Evolutionary conservation across 1,284 basidiomycete genomes (phyloP), one percentile per base, ranked within the genome.

Genomic region (Gymnopus androsaceus): DNA sequence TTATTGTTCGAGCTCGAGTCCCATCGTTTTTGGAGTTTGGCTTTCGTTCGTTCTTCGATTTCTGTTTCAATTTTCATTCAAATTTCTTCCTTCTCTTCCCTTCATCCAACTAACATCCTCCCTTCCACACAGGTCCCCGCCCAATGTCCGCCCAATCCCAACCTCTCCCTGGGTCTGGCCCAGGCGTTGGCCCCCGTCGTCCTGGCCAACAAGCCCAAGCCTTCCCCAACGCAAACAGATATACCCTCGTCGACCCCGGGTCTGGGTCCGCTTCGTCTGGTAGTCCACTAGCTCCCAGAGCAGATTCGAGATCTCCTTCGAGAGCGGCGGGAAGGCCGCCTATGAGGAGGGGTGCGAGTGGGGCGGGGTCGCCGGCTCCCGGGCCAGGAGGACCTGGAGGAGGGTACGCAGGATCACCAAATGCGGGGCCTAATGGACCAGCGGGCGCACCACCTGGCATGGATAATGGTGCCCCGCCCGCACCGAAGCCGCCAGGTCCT

Each of bases 161-260:
- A 30, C 51, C 51, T n/a, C 41, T 33, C 14, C 23, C 53, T n/a
- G 56, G 31, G 15, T 34, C 30, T 21, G 34, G 38, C 9, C 58
- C 63, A 11, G 61, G 59, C 23, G 54, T 58, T 2, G 61, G 57
- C 14, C 47, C 30, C 7, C 52, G 63, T 23, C 56, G 61, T 33
- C 55, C 61, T 36, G 38, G 49, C 21, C 41, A 54, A 49, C 54
- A 37, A 15, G 65, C 62, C 38, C 25, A 60, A 25, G 23, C 17
- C 23, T 72, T 69, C 54, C 66, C 72, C 0, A 63, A 62, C 21
- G 67, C 72, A 33, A 69, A 76, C 34, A 70, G 78, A 4, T 79
- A 77, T 60, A 78, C 78, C 4, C 65, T 79, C 1, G 66, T 69
- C 6, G 73, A 75, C 61, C 72, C 70, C 0, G 72, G 72, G 1